Evolutionary conservation across 2,329 filamentous ascomycete genomes (phyloP).

Genomic region (Penicillium corylophilum): DNA sequence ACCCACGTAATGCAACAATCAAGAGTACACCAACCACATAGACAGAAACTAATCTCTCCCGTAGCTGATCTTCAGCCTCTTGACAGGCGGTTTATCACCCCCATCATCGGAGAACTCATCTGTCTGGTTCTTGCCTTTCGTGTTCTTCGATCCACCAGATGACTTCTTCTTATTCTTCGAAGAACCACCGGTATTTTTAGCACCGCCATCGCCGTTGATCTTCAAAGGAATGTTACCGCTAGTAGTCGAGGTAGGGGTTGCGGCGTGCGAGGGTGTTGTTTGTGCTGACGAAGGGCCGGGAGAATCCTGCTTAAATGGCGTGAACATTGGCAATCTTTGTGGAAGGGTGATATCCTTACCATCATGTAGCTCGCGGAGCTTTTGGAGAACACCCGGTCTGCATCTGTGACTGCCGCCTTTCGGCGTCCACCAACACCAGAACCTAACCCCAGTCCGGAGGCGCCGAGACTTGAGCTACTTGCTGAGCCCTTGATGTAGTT

Average conservation of each 20-base stretch:
- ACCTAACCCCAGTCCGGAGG: constrained; percentile 33
- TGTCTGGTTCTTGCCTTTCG: constrained; percentile 30
- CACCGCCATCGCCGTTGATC: constrained; percentile 21
- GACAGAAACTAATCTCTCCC: constrained; percentile 35
- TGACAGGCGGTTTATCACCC: constrained; percentile 40
- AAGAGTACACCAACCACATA: neutral
- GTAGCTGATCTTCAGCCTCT: constrained; percentile 49
- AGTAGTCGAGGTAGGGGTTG: constrained; percentile 44
- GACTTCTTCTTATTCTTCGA: constrained; percentile 48
- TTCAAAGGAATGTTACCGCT: constrained; percentile 29
- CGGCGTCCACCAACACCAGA: constrained; percentile 33
- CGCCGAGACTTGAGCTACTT: constrained; percentile 45
- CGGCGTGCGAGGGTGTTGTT: constrained; percentile 48
- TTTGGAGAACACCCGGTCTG: constrained; percentile 49
- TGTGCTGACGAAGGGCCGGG: constrained; percentile 45
- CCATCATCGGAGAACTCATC: constrained; percentile 36
- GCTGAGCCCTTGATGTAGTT: constrained; percentile 91
- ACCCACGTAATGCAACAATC: constrained; percentile 3
- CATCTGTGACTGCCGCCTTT: constrained; percentile 46
- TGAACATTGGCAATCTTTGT: neutral
- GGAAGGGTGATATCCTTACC: constrained; percentile 20
- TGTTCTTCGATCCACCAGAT: constrained; percentile 27
- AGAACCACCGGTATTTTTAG: constrained; percentile 24
- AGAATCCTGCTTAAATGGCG: constrained; percentile 35
- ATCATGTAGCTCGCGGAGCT: constrained; percentile 51